Evolutionary conservation across 371 early-diverging fungal species (phyloP).

Genomic region (Mortierella polycephala): DNA sequence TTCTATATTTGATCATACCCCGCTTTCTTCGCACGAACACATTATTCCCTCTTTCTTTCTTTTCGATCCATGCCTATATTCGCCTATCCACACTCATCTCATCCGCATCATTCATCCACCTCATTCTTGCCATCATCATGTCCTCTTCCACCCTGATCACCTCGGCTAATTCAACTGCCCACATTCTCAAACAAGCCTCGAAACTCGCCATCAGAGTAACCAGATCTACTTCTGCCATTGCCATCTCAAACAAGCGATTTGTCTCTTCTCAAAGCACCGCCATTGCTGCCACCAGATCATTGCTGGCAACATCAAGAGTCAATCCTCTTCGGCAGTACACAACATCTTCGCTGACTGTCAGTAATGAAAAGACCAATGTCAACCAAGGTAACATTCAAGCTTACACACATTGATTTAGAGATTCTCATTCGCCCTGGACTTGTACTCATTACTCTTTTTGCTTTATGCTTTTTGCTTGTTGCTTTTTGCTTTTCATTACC

Average conservation of each 20-base stretch:
- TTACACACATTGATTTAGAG: not conserved
- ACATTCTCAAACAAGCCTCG: constrained; percentile 18
- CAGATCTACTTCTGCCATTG: not conserved
- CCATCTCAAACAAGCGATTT: not conserved
- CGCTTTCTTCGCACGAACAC: no score
- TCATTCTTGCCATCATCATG: constrained; percentile 10
- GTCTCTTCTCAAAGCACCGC: not conserved
- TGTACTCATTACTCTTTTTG: not conserved
- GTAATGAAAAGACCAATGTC: constrained; percentile 44
- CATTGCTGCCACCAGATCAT: not conserved
- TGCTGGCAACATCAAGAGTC: not conserved
- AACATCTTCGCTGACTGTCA: constrained; percentile 20
- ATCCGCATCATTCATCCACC: not conserved
- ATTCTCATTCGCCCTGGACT: not conserved
- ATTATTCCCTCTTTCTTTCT: no score
- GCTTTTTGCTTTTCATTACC: not conserved
- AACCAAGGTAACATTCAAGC: constrained; percentile 35
- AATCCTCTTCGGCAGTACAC: constrained; percentile 34
- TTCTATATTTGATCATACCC: no score
- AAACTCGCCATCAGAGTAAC: not conserved
- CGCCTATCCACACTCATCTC: constrained; percentile 5
- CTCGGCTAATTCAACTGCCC: not conserved
- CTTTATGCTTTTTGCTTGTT: not conserved
- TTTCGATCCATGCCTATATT: not conserved
- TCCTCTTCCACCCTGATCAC: constrained; percentile 24